Evolutionary conservation across 176 grass and related monocot species (phyloP).

Genomic region (Bothriochloa decipiens): DNA sequence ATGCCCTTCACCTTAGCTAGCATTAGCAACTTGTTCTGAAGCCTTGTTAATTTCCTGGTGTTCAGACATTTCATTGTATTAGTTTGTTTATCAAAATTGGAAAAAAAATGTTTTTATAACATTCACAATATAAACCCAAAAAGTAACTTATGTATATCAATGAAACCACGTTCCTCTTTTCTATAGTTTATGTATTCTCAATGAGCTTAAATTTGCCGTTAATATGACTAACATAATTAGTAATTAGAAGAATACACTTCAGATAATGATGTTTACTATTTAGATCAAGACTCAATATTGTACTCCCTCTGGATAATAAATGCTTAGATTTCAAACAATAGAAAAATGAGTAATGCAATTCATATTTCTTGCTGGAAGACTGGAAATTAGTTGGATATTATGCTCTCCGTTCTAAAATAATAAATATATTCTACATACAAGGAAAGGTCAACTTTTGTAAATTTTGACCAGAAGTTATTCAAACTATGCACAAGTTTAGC

Average conservation of each 20-base stretch:
- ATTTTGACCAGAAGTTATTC: not conserved
- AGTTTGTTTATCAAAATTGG: not conserved
- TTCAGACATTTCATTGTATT: not conserved
- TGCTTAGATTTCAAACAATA: not conserved
- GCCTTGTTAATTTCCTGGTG: not conserved
- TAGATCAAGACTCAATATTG: not conserved
- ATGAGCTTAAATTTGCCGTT: not conserved
- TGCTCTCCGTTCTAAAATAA: not conserved
- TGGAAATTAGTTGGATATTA: no score
- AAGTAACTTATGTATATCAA: not conserved
- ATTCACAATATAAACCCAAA: not conserved
- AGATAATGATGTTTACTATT: no score
- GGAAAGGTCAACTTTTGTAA: not conserved
- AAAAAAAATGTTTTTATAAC: not conserved
- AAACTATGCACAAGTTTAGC: not conserved
- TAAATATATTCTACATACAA: not conserved
- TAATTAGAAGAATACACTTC: no score
- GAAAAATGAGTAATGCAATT: not conserved
- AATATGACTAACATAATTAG: no score
- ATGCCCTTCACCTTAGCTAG: slow-evolving; percentile 31
- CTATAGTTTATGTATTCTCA: not conserved
- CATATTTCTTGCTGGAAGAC: not conserved
- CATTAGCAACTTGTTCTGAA: not conserved
- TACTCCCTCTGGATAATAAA: not conserved
- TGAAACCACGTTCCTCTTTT: not conserved